These are phyloP conservation scores for Sphaerulina musiva DNA, from an alignment of 2,329 filamentous ascomycete genomes.

Conservation along the genomic window DNA sequence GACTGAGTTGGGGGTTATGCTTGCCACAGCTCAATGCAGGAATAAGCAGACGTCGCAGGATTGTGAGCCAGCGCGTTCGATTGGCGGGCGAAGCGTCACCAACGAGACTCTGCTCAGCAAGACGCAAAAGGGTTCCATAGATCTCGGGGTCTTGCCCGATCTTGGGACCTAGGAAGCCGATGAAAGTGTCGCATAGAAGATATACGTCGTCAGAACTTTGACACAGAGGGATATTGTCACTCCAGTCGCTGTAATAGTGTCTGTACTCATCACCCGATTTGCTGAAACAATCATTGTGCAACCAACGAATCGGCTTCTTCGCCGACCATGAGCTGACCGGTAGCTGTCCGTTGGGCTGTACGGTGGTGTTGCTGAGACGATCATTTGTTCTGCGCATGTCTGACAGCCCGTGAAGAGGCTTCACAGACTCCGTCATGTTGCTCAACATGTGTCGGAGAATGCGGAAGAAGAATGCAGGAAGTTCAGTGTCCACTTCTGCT, in stretches of 20 bases:
- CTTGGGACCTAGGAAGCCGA: constrained; percentile 80
- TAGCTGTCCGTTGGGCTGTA: constrained; percentile 62
- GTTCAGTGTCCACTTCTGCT: constrained; percentile 72
- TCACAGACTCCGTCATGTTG: constrained; percentile 58
- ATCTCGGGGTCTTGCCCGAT: constrained; percentile 78
- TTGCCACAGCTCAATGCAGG: constrained; percentile 82
- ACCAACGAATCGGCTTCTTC: constrained; percentile 73
- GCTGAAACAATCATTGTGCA: constrained; percentile 70
- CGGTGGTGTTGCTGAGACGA: constrained; percentile 56
- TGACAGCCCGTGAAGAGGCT: constrained; percentile 41
- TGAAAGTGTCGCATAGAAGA: constrained; percentile 71
- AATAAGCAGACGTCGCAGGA: constrained; percentile 77
- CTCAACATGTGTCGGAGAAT: constrained; percentile 75
- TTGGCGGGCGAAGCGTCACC: constrained; percentile 67
- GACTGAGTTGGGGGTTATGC: constrained; percentile 74
- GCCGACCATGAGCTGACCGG: constrained; percentile 46
- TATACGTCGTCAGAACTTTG: constrained; percentile 88
- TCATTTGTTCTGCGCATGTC: constrained; percentile 45
- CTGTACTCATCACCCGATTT: constrained; percentile 68
- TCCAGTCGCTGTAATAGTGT: constrained; percentile 98
- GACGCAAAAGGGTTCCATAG: constrained; percentile 74
- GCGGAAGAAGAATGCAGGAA: constrained; percentile 75
- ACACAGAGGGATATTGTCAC: constrained; percentile 85
- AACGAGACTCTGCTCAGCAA: constrained; percentile 68
- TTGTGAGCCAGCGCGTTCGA: constrained; percentile 69